phyloP scores from a whole-genome alignment of 1,284 basidiomycete genomes.

The Rhodotorula sp. region DNA sequence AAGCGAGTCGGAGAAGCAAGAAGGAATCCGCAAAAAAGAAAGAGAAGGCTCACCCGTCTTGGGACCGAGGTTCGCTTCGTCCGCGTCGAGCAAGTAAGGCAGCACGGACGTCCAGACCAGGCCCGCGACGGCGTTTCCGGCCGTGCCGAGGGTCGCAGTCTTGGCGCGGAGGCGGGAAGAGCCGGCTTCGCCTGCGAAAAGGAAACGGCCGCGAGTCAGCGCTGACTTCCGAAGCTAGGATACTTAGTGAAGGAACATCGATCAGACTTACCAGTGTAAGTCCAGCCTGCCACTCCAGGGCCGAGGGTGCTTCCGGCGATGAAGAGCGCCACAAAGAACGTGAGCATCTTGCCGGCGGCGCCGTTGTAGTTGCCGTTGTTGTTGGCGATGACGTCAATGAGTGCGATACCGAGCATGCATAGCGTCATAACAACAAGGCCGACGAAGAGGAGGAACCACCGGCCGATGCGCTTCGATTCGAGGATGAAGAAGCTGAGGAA shows the following conservation, averaged over 20 bases:
- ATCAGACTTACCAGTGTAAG: too few relatives aligned
- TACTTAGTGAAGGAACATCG: too few relatives aligned
- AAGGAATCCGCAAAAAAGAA: background rate
- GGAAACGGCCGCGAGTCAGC: background rate
- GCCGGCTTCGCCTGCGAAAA: conserved; percentile 38
- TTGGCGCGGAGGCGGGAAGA: conserved; percentile 34
- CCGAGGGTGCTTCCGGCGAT: conserved; percentile 29
- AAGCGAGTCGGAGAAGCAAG: background rate
- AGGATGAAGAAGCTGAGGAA: conserved; percentile 39
- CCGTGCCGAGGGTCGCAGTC: conserved; percentile 32
- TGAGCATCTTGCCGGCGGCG: conserved; percentile 19
- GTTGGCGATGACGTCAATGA: conserved; percentile 18
- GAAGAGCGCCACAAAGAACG: conserved; percentile 34
- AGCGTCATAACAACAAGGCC: conserved; percentile 34
- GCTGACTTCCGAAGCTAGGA: background rate
- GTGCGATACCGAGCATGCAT: conserved; percentile 31
- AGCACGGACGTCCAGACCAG: conserved; percentile 32
- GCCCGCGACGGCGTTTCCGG: conserved; percentile 35
- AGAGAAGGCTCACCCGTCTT: background rate
- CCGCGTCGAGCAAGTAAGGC: conserved; percentile 32
- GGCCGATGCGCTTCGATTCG: conserved; percentile 19
- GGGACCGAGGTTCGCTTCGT: conserved; percentile 19
- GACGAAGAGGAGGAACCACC: conserved; percentile 30
- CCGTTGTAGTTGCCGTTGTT: conserved; percentile 10
- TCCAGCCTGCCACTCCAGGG: conserved; percentile 21